Evolutionary conservation across 192 early-diverging fungal species (phyloP), one percentile per base, ranked within the genome.

Genomic region (Mortierella hygrophila): DNA sequence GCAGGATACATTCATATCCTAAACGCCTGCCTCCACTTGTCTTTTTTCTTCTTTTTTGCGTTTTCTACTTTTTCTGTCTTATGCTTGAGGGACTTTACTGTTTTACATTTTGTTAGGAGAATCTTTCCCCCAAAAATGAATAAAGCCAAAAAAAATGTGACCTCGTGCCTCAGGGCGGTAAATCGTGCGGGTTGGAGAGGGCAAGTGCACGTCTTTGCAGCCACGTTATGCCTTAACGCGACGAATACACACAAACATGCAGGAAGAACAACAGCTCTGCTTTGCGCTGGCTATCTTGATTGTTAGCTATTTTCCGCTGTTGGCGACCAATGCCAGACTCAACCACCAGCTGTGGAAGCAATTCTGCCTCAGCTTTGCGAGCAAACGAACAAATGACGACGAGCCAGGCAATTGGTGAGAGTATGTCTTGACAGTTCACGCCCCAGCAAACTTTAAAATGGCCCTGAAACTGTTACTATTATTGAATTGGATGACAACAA

Each of bases 1-100:
- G 37, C 75, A 76, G 29, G 84, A 86, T 46, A 11, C 72, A 1
- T 86, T 86, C 40, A 44, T 63, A 4, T 46, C 60, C 4, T 46
- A 52, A 70, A 47, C 71, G 6, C 38, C 38, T 40, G 0, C 6
- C 38, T 55, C 29, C 71, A 15, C 35, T 35, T 35, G 35, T 35
- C 35, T 6, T 7, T 72, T 63, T 44, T 35, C 13, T 32, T 15
- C 10, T 32, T 32, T 7, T 23, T n/a, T 29, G 0, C 10, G 3
- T 26, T 32, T 32, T 10, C 5, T n/a, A 0, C 6, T 9, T 49
- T 18, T 46, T 35, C 41, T n/a, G 35, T 60, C 38, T 40, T 40
- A 71, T 57, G 46, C 40, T 35, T 60, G 21, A 41, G 37, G 16
- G 38, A 68, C 38, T 40, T 40, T 6, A 40, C 38, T 13, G n/a